Base-by-base conservation (phyloP, 306 rosid species). In the Morella rubra region DNA sequence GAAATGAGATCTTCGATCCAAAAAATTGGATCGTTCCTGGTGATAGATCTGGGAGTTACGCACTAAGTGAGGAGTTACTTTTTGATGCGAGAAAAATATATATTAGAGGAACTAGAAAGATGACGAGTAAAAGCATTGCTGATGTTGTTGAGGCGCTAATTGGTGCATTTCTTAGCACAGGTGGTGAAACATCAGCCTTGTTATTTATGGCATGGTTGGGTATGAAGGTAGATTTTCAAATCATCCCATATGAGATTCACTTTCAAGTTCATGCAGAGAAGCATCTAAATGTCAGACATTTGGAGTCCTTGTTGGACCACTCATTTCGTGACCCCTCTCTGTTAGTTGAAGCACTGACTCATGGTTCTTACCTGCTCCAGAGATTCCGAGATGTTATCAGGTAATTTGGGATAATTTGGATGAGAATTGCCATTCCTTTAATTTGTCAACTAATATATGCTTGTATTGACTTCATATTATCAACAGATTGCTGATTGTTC, bases 61-160 rank as follows among this genome's bases (percentile, higher is more conserved):
- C 73, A 59, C 60, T 91, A 18, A 13, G 76, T 67, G 90, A 84
- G 71, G 87, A 85, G 81, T 8, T 69, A 51, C 79, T 69, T 64
- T 80, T 13, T 15, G 59, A 50, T 8, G 66, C 10, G 20, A 69
- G 54, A 19, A 89, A 76, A 56, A 16, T 85, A 24, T 89, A 89
- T 82, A 60, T 79, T 18, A 60, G 74, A 27, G 84, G 80, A 64
- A 68, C 24, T 15, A 84, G 91, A 74, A 91, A 90, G 37, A 15
- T 91, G 41, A 89, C 79, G 78, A 70, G 76, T 2, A 91, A 91
- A 80, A 69, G 77, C 40, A 73, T 94, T 75, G 96, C 98, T 8
- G 97, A 94, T 83, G 96, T 89, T 66, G 97, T 94, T 1, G 98
- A 94, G 86, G 97, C 98, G 64, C 84, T 94, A 56, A 91, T 94